Base-by-base conservation (phyloP, 176 grass and related monocot species). In the Bothriochloa decipiens region DNA sequence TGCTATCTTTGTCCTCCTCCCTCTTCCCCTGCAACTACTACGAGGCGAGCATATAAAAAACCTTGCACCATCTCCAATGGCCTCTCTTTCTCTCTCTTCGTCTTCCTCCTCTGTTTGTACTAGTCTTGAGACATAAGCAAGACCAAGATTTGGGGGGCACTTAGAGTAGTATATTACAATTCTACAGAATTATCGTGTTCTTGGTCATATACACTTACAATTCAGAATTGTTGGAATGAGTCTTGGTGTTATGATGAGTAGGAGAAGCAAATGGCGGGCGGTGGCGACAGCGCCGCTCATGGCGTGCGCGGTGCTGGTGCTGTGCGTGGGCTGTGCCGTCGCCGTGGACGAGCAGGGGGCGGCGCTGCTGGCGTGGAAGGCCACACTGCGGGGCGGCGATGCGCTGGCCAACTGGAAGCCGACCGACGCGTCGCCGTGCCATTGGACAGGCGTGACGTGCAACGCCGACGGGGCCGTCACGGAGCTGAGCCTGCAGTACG, bases 291-390 rank as follows among this genome's bases (percentile, higher is more conserved):
- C 5, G 47, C 47, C 5, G 15, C 3, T 52, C 15, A 52, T 52
- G 47, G 47, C 16, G 71, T 91, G 16, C 65, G 22, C 83, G 41
- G 8, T 90, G 40, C 11, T 83, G 13, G 3, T 60, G 60, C 52
- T 97, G 23, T 84, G 68, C 64, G 25, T 87, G 41, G 70, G 45
- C 45, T 29, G 63, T 12, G 72, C 57, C 60, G 10, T 70, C 1
- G 88, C 92, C 55, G 68, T 89, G 20, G 92, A 94, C 74, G 86
- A 76, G 40, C 92, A 97, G 65, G 92, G 90, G 17, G 88, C 72
- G 11, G 88, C 90, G 18, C 75, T 97, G 70, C 90, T 97, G 27
- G 83, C 76, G 5, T 97, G 95, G 95, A 97, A 92, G 92, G 39
- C 66, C n/a, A 90, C 86, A 3, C 83, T 89, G 70, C 72, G 57